Evolutionary conservation across 2,329 filamentous ascomycete genomes (phyloP).

Genomic region (Fusarium sp.): DNA sequence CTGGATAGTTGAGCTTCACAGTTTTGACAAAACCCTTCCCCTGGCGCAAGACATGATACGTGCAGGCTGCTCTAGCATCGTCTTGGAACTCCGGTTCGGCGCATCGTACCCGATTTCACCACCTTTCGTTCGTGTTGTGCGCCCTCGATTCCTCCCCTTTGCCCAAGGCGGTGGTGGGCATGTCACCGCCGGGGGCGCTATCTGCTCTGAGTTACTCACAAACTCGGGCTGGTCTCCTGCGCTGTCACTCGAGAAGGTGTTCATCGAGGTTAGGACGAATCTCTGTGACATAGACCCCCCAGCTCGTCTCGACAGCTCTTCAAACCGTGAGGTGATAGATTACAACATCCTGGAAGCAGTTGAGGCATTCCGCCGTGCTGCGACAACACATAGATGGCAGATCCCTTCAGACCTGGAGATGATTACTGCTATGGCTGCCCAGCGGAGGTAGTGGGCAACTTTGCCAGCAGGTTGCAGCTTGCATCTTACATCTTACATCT

Average conservation of each 20-base stretch:
- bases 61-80: slow-evolving; percentile 74
- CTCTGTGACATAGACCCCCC: slow-evolving; percentile 80
- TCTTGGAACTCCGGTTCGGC: slow-evolving; percentile 87
- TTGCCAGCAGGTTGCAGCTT: too few species aligned
- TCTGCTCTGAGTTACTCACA: slow-evolving; percentile 89
- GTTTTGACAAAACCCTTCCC: slow-evolving; percentile 79
- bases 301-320: slow-evolving; percentile 73
- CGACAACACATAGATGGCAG: slow-evolving; percentile 79
- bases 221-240: slow-evolving; percentile 86
- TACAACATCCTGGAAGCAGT: slow-evolving; percentile 82
- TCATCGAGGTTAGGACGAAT: slow-evolving; percentile 86
- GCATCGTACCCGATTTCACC: slow-evolving; percentile 83
- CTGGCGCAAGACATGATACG: slow-evolving; percentile 82
- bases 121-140: slow-evolving; percentile 87
- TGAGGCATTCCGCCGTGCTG: slow-evolving; percentile 79
- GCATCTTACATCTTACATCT: too few species aligned
- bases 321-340: slow-evolving; percentile 54
- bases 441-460: background rate
- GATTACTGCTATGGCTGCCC: slow-evolving; percentile 52
- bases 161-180: slow-evolving; percentile 84
- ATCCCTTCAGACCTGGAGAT: slow-evolving; percentile 75
- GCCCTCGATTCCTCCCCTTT: slow-evolving; percentile 84
- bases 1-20: slow-evolving; percentile 93
- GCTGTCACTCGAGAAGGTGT: slow-evolving; percentile 81
- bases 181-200: slow-evolving; percentile 86